Evolutionary conservation across 768 basidiomycete species (phyloP).

Genomic region (Leucogyrophana mollusca): DNA sequence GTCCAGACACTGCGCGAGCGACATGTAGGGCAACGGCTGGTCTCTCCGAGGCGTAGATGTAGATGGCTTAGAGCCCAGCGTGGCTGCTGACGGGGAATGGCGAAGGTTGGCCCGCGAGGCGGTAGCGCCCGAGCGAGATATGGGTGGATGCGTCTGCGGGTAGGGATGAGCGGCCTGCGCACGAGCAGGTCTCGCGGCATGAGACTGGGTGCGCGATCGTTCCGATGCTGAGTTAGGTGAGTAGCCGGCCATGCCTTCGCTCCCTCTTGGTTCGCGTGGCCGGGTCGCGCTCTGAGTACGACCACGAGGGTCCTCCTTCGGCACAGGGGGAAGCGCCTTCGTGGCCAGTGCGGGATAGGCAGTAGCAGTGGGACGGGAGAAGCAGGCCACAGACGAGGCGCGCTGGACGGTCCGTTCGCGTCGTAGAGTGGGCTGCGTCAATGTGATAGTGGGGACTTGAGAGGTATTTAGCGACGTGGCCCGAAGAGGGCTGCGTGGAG

Average conservation of each 20-base stretch:
- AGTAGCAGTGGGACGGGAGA: slow-evolving; percentile 6
- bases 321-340: not conserved
- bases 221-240: too few relatives aligned
- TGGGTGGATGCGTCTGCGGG: not conserved
- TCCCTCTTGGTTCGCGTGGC: not conserved
- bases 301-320: not conserved
- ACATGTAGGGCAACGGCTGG: too few relatives aligned
- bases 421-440: not conserved
- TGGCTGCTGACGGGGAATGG: not conserved
- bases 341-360: slow-evolving; percentile 3
- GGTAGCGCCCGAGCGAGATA: not conserved
- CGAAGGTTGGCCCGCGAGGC: slow-evolving; percentile 2
- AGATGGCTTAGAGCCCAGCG: too few relatives aligned
- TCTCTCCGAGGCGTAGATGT: too few relatives aligned
- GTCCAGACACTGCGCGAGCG: too few relatives aligned
- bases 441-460: not conserved
- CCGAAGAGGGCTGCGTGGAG: slow-evolving; percentile 5
- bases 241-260: too few relatives aligned
- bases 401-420: slow-evolving; percentile 5
- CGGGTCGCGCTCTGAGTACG: not conserved
- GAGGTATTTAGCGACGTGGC: not conserved
- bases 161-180: not conserved
- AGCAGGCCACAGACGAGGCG: slow-evolving; percentile 5
- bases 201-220: slow-evolving; percentile 1
- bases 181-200: not conserved